Evolutionary conservation across 1,139 yeast species (phyloP).

Genomic region (Yarrowia galli): DNA sequence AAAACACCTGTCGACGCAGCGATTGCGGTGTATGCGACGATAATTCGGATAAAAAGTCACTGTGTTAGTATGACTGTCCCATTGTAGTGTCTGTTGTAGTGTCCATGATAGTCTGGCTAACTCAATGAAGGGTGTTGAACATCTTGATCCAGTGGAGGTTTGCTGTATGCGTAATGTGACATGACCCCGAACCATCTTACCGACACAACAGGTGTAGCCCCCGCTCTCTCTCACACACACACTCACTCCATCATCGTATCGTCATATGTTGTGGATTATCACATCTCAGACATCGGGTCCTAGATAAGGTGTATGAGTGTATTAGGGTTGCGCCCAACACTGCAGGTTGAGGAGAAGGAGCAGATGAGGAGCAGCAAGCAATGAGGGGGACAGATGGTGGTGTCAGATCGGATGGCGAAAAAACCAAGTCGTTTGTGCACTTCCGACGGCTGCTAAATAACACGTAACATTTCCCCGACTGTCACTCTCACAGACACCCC

Average conservation of each 20-base stretch:
- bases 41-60: slow-evolving; percentile 21
- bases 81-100: too few relatives aligned
- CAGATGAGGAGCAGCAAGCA: background rate
- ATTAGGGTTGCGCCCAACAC: slow-evolving; percentile 28
- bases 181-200: too few relatives aligned
- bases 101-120: too few relatives aligned
- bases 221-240: background rate
- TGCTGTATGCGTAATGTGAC: too few relatives aligned
- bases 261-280: slow-evolving; percentile 10
- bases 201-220: too few relatives aligned
- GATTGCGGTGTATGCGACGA: slow-evolving; percentile 20
- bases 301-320: slow-evolving; percentile 29
- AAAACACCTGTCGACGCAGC: slow-evolving; percentile 25
- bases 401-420: too few relatives aligned
- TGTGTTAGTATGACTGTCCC: too few relatives aligned
- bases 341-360: slow-evolving; percentile 12
- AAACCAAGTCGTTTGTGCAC: too few relatives aligned
- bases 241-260: slow-evolving; percentile 36
- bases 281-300: background rate
- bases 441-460: too few relatives aligned
- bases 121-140: too few relatives aligned
- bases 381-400: too few relatives aligned
- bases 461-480: background rate
- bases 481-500: background rate
- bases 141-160: too few relatives aligned